Evolutionary conservation across 2,329 filamentous ascomycete species (phyloP).

Genomic region (Colletotrichum sp.): DNA sequence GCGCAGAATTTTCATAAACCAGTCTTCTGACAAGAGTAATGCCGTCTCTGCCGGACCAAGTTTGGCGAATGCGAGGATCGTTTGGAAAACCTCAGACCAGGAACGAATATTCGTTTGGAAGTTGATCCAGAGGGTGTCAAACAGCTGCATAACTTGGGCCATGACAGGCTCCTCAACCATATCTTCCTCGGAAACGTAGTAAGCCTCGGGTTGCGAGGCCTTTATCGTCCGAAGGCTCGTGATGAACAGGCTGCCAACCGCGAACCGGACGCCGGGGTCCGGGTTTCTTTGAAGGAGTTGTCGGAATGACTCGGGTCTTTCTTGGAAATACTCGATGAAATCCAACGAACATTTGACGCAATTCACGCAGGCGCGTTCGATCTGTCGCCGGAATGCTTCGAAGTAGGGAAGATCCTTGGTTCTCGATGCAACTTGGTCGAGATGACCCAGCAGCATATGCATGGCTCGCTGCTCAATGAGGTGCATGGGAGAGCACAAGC

Average conservation of each 20-base stretch:
- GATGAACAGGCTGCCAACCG: slow-evolving; percentile 57
- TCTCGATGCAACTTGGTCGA: slow-evolving; percentile 78
- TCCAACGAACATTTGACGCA: slow-evolving; percentile 63
- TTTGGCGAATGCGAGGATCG: slow-evolving; percentile 70
- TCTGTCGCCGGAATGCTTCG: slow-evolving; percentile 55
- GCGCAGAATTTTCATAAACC: slow-evolving; percentile 62
- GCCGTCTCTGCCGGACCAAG: slow-evolving; percentile 65
- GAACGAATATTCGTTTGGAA: slow-evolving; percentile 68
- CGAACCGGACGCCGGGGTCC: slow-evolving; percentile 59
- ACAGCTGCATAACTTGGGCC: slow-evolving; percentile 30
- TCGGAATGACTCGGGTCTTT: slow-evolving; percentile 62
- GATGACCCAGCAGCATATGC: slow-evolving; percentile 63
- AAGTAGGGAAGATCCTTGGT: slow-evolving; percentile 73
- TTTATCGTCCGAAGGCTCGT: slow-evolving; percentile 59
- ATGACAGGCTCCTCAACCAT: slow-evolving; percentile 23
- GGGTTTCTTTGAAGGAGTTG: slow-evolving; percentile 69
- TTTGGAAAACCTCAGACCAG: slow-evolving; percentile 79
- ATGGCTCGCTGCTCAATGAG: slow-evolving; percentile 53
- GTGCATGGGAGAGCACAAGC: slow-evolving; percentile 46
- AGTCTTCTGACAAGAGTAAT: slow-evolving; percentile 65
- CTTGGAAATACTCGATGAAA: slow-evolving; percentile 66
- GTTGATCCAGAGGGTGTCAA: slow-evolving; percentile 64
- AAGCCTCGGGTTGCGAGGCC: slow-evolving; percentile 48
- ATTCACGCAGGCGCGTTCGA: slow-evolving; percentile 51
- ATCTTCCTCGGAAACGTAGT: slow-evolving; percentile 39